Evolutionary conservation across 108 stramenopile genomes (phyloP).

Genomic region (Cyclotella distinguenda): DNA sequence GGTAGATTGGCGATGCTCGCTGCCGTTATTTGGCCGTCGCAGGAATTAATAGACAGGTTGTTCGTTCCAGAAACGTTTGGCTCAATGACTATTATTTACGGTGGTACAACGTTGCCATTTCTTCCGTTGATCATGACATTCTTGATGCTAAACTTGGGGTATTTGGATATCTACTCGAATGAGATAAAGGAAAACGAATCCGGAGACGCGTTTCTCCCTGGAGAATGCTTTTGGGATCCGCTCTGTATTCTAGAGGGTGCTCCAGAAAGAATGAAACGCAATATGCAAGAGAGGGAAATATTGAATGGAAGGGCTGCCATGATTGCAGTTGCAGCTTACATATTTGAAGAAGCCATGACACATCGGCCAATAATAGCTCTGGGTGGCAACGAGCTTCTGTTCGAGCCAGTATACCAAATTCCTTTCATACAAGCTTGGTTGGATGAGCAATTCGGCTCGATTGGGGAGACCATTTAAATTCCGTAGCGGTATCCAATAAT

Average conservation of each 20-base stretch:
- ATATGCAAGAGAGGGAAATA: slow-evolving; percentile 88
- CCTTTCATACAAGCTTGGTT: slow-evolving; percentile 78
- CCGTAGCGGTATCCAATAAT: not conserved
- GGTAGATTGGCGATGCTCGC: slow-evolving; percentile 90
- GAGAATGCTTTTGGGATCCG: slow-evolving; percentile 91
- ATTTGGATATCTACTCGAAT: slow-evolving; percentile 78
- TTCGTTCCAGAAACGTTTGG: slow-evolving; percentile 63
- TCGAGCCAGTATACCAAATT: slow-evolving; percentile 74
- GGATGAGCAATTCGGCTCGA: slow-evolving; percentile 52
- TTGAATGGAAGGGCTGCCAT: slow-evolving; percentile 94
- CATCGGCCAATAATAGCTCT: slow-evolving; percentile 62
- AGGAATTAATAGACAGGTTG: slow-evolving; percentile 77
- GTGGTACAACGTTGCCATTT: slow-evolving; percentile 74
- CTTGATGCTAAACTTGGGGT: slow-evolving; percentile 80
- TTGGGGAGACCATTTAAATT: slow-evolving; percentile 2
- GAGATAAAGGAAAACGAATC: slow-evolving; percentile 74
- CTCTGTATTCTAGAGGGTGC: slow-evolving; percentile 77
- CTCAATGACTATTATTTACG: slow-evolving; percentile 62
- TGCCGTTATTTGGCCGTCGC: slow-evolving; percentile 80
- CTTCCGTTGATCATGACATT: slow-evolving; percentile 78
- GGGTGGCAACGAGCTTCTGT: slow-evolving; percentile 68
- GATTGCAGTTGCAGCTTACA: slow-evolving; percentile 83
- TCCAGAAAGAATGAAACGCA: slow-evolving; percentile 75
- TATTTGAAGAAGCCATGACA: slow-evolving; percentile 81
- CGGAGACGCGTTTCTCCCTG: slow-evolving; percentile 84